Conservation (phyloP, 257 asterid species). For the Solanum verrucosum region DNA sequence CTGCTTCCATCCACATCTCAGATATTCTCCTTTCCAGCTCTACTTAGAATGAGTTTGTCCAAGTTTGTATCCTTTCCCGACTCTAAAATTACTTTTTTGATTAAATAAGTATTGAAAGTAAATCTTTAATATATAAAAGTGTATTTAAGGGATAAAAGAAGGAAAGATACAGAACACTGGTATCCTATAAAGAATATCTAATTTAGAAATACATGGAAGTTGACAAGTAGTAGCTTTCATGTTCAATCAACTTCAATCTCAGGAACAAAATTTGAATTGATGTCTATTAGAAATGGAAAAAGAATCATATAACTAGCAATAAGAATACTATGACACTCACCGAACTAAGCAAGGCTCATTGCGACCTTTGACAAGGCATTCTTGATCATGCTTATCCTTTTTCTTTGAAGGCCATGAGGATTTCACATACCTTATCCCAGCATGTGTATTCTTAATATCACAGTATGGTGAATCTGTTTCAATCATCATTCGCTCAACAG, state of each 20-base stretch:
- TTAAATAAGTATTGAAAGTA: not conserved
- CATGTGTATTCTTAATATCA: slow-evolving; percentile 84
- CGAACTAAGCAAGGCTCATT: slow-evolving; percentile 92
- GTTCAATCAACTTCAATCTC: not conserved
- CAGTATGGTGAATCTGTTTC: slow-evolving; percentile 98
- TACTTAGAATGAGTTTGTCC: not conserved
- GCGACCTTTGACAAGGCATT: slow-evolving; percentile 85
- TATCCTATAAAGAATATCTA: not conserved
- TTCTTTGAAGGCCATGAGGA: slow-evolving; percentile 86
- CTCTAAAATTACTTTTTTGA: not conserved
- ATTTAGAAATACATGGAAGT: not conserved
- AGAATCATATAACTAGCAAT: not conserved
- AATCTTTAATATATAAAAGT: not conserved
- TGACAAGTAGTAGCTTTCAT: not conserved
- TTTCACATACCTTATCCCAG: slow-evolving; percentile 65
- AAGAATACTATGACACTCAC: slow-evolving; percentile 29
- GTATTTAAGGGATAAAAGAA: not conserved
- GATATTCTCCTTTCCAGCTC: not conserved
- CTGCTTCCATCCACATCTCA: not conserved
- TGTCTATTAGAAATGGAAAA: not conserved
- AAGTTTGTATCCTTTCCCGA: not conserved
- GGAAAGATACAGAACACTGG: not conserved
- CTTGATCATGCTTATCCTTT: slow-evolving; percentile 74
- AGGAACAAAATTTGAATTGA: not conserved
- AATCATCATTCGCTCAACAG: slow-evolving; percentile 72